phyloP scores from a whole-genome alignment of 1,284 basidiomycete genomes.

The Microstroma glucosiphilum region DNA sequence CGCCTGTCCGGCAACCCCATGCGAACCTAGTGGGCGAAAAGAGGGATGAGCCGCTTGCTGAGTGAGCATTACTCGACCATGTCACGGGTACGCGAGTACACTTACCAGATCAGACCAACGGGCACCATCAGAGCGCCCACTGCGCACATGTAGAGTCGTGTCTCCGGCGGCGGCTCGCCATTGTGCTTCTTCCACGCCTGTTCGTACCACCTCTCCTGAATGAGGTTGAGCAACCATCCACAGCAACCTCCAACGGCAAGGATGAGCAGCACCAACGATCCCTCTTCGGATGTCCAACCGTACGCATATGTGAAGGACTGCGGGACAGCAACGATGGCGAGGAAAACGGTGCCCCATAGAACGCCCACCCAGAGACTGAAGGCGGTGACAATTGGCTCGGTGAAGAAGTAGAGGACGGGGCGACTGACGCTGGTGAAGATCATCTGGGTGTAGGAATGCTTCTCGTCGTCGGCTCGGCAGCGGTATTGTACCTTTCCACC shows the following conservation, averaged over 20 bases:
- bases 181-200: constrained; percentile 25
- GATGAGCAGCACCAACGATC: constrained; percentile 27
- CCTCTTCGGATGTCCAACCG: constrained; percentile 30
- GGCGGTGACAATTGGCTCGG: constrained; percentile 54
- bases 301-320: constrained; percentile 39
- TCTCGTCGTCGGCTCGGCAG: constrained; percentile 48
- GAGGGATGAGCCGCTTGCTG: background rate
- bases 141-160: constrained; percentile 51
- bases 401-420: constrained; percentile 49
- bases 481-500: constrained; percentile 49
- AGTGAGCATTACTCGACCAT: background rate
- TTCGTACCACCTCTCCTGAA: constrained; percentile 38
- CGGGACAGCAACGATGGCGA: constrained; percentile 28
- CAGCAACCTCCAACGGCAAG: constrained; percentile 50
- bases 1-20: constrained; percentile 22
- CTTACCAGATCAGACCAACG: constrained; percentile 23
- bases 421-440: constrained; percentile 45
- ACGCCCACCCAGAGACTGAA: constrained; percentile 53
- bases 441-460: constrained; percentile 35
- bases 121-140: constrained; percentile 30
- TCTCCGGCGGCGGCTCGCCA: constrained; percentile 54
- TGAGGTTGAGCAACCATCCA: constrained; percentile 63
- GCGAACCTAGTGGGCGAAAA: constrained; percentile 19
- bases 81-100: too few species aligned
- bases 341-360: constrained; percentile 12